Evolutionary conservation across 495 filamentous ascomycete species (phyloP).

Genomic region (Hypoxylon fuscum): DNA sequence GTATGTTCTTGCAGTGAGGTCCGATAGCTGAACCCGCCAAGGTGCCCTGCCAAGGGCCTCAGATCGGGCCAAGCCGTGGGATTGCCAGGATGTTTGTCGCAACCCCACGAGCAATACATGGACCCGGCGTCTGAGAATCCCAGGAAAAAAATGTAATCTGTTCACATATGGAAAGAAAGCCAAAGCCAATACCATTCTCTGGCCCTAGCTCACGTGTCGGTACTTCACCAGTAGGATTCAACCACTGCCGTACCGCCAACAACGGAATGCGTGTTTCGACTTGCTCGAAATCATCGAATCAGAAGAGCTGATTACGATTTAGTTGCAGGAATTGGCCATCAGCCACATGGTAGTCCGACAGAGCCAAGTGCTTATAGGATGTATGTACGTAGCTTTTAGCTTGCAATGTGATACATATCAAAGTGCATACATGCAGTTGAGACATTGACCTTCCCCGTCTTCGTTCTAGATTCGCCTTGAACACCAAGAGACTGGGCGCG

Average conservation of each 20-base stretch:
- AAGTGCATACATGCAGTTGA: no score
- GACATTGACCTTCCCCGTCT: no score
- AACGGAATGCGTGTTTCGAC: conserved; percentile 23
- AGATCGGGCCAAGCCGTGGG: conserved; percentile 38
- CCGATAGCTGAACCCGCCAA: conserved; percentile 12
- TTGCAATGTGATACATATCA: no score
- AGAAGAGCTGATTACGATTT: neutral
- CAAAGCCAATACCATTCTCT: neutral
- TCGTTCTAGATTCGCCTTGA: neutral
- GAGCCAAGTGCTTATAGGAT: conserved; percentile 1
- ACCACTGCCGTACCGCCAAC: conserved; percentile 13
- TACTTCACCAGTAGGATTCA: neutral
- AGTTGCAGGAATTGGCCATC: neutral
- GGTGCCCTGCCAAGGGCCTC: conserved; percentile 34
- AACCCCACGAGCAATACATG: conserved; percentile 21
- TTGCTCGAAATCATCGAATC: conserved; percentile 12
- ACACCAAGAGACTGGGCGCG: neutral
- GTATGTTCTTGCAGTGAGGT: neutral
- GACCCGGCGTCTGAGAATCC: conserved; percentile 12
- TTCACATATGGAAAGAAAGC: neutral
- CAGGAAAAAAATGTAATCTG: neutral
- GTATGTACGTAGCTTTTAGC: neutral
- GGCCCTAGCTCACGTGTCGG: conserved; percentile 7
- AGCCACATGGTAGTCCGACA: conserved; percentile 13
- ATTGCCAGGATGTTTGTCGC: conserved; percentile 31